Base-by-base conservation (phyloP, 140 eudicot species). In the Anethum foeniculum region DNA sequence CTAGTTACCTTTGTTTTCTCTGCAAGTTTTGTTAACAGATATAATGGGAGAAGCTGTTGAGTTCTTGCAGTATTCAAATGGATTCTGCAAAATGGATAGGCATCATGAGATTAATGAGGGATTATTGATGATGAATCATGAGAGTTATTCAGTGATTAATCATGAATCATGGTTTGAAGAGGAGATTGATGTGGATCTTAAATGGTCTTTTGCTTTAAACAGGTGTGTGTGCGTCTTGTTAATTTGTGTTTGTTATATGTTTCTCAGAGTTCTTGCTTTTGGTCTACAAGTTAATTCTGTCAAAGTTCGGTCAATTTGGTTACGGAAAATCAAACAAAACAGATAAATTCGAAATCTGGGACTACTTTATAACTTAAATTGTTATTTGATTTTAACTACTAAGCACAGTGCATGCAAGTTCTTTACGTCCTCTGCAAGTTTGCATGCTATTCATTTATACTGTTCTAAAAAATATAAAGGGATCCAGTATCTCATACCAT, bases 121-220 rank as follows among this genome's bases (percentile, higher is more conserved):
- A 5, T 56, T 32, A 14, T 2, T 46, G 18, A 76, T 81, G 14
- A 47, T 65, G 49, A 71, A 71, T 38, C 46, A 3, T 16, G 9
- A 8, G 10, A 78, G 62, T n/a, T 75, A 77, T 60, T 82, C 58
- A 2, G 49, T 7, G n/a, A 62, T 60, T 49, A 58, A 79, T 27
- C 72, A 80, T 13, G 81, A 46, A 41, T 69, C 84, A 41, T 94
- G 98, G 98, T 94, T 87, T 75, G 98, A 94, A 78, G 98, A 94
- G 84, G 92, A 90, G 85, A 86, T 94, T 71, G 98, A 94, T 82
- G 93, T 82, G 78, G 86, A 91, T 77, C 92, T 94, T 78, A 91
- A 93, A 82, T 94, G 98, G 98, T 94, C 97, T 21, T 94, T 94
- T 79, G 93, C 98, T 77, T 83, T 94, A 49, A 94, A 94, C 76